Base-by-base conservation (phyloP, 2,329 filamentous ascomycete genomes). In the Xylaria sp. region DNA sequence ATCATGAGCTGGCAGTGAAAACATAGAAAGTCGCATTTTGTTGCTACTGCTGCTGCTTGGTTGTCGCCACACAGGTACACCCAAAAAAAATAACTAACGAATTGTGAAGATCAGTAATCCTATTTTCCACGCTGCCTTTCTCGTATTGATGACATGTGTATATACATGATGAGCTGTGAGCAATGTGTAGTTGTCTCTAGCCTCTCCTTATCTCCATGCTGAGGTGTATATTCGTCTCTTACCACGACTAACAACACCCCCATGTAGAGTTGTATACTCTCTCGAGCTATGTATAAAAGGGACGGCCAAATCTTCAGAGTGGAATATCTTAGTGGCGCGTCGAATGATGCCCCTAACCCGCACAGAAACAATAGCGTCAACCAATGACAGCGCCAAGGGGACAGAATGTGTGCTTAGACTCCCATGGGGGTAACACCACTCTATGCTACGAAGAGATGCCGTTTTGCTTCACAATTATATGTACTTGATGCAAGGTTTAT, bases 51-150 rank as follows among this genome's bases (percentile, higher is more conserved):
- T 69, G 64, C 65, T 67, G 69, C 66, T 68, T 72, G 76, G 70
- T 75, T 75, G 75, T 73, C 70, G 61, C 74, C 73, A 75, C 70
- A 69, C 23, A 73, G 74, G 75, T 75, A 73, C 73, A 75, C 74
- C 72, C 73, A 73, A 71, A 75, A 75, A 73, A 69, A 71, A 69
- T 72, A 75, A 73, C 66, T 76, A 73, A 77, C 73, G 76, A 77
- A 75, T 73, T 72, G 74, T 74, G 73, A 77, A 76, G 69, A 75
- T 71, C 67, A 73, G 69, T 65, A 70, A 69, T 69, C 20, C 48
- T 34, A 37, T 39, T 56, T 51, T 46, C 34, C 13, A 34, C 34
- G 54, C 15, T 28, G 51, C 15, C 9, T 37, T 66, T 20, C 44
- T 15, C 64, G 25, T 18, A 12, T 59, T 41, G 44, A 56, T 72